phyloP scores from a whole-genome alignment of 345 rosid species.

The Rhizophora mangle region DNA sequence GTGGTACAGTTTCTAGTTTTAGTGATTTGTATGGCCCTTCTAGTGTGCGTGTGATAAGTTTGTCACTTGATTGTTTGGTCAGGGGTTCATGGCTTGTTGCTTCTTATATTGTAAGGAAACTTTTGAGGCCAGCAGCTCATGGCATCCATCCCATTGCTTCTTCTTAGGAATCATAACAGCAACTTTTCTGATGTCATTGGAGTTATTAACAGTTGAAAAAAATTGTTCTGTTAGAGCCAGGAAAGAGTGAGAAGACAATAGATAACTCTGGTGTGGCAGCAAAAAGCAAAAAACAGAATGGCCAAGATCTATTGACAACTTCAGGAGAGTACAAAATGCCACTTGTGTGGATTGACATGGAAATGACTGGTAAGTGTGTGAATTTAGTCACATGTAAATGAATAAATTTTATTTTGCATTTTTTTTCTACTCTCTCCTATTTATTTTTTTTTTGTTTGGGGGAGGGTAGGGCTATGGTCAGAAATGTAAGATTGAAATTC shows the following conservation, averaged over 20 bases:
- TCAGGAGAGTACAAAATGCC: slow-evolving; percentile 49
- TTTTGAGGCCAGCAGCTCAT: no score
- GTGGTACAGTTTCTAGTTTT: no score
- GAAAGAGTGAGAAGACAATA: slow-evolving; percentile 21
- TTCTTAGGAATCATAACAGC: not conserved
- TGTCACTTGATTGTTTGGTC: no score
- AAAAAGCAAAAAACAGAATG: slow-evolving; percentile 6
- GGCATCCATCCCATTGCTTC: not conserved
- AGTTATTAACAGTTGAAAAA: not conserved
- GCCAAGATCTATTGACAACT: slow-evolving; percentile 4
- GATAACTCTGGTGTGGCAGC: slow-evolving; percentile 5
- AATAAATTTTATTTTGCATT: no score
- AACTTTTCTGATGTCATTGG: not conserved
- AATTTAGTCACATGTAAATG: not conserved
- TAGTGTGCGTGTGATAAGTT: no score
- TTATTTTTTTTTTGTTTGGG: not conserved
- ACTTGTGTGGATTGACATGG: slow-evolving; percentile 94
- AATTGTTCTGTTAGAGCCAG: slow-evolving; percentile 20
- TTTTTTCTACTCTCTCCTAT: not conserved
- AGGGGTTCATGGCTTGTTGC: no score
- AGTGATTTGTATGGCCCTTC: no score
- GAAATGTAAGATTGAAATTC: no score
- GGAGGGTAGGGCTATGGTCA: no score
- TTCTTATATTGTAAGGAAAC: no score
- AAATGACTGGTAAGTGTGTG: slow-evolving; percentile 71